phyloP scores from a whole-genome alignment of 2,329 filamentous ascomycete species.

The Lomentospora prolificans region DNA sequence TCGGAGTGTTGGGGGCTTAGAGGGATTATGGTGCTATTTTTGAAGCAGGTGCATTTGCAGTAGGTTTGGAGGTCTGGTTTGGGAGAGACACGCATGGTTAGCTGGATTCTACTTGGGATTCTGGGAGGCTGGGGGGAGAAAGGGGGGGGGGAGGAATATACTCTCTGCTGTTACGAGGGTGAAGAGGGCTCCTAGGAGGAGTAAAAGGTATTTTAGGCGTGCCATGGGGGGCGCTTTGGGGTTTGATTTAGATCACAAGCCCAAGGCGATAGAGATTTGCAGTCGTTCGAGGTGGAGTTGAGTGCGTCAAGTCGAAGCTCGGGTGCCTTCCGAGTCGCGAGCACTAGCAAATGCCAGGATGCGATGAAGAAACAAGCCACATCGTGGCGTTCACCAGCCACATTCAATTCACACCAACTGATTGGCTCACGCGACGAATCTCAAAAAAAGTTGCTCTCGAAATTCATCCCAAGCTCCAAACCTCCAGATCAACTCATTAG shows the following conservation, averaged over 20 bases:
- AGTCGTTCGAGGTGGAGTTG: neutral
- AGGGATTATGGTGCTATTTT: constrained; percentile 58
- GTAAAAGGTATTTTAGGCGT: constrained; percentile 25
- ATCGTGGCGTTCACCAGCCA: neutral
- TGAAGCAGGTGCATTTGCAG: constrained; percentile 63
- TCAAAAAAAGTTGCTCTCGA: constrained; percentile 2
- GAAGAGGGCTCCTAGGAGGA: constrained; percentile 26
- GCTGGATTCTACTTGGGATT: too few species aligned
- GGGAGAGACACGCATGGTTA: neutral
- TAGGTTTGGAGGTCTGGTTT: constrained; percentile 48
- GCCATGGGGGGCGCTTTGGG: constrained; percentile 22
- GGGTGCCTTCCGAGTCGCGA: too few species aligned
- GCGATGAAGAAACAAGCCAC: neutral
- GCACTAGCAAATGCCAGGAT: too few species aligned
- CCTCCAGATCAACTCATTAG: neutral
- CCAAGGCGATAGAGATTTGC: neutral
- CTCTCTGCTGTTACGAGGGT: constrained; percentile 30
- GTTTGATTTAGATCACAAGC: neutral
- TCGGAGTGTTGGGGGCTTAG: constrained; percentile 36
- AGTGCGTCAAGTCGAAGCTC: too few species aligned
- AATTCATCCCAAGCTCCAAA: neutral
- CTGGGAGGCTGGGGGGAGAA: constrained; percentile 15
- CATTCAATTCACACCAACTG: neutral
- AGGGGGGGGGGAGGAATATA: constrained; percentile 19
- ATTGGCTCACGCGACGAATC: neutral